Evolutionary conservation across 2,329 filamentous ascomycete genomes (phyloP), one percentile per base, ranked within the genome.

Genomic region (Diaporthe citrichinensis): DNA sequence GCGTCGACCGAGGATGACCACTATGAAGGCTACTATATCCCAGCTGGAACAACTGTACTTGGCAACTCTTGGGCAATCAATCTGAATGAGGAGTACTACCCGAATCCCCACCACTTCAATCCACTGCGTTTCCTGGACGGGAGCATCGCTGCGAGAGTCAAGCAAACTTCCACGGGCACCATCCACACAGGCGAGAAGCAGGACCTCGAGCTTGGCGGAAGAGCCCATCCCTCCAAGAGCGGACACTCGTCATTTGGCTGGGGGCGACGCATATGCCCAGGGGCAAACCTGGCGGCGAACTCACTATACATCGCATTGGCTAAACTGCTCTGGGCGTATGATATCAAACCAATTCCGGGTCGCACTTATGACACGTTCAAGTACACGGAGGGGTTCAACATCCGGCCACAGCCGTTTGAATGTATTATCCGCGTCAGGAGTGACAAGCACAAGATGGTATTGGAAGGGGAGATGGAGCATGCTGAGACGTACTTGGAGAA

Each of bases 21-120:
- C 17, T 90, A 88, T 78, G 83, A 85, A 58, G 87, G 87, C 23
- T 88, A 86, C 77, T 80, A 84, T 20, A 88, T 90, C 34, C 88
- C 88, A 3, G 83, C 84, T 3, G 87, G 85, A 0, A 88, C 88
- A 0, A 85, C 84, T 0, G 81, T 90, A 0, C 68, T 84, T 4
- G 78, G 79, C 31, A 84, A 84, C 71, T 77, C 80, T 46, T 89
- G 74, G 77, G 84, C 74, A 25, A 78, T 79, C 75, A 76, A 79
- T 55, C 73, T 78, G 51, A 78, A 80, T 51, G 73, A 75, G 59
- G 73, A 71, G 41, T 79, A 78, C 55, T 80, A 78, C 71, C 76
- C 78, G 0, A 77, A 79, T 17, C 78, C 79, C 36, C 75, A 78
- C 62, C 75, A 75, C 53, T 80, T 80, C 55, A 69, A 78, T n/a